Percentiles rank a stretch among this genome's conserved stretches.
These are phyloP conservation scores for Oehlia diaphana DNA, from an alignment of 192 early-diverging fungal genomes.

Conservation along the genomic window DNA sequence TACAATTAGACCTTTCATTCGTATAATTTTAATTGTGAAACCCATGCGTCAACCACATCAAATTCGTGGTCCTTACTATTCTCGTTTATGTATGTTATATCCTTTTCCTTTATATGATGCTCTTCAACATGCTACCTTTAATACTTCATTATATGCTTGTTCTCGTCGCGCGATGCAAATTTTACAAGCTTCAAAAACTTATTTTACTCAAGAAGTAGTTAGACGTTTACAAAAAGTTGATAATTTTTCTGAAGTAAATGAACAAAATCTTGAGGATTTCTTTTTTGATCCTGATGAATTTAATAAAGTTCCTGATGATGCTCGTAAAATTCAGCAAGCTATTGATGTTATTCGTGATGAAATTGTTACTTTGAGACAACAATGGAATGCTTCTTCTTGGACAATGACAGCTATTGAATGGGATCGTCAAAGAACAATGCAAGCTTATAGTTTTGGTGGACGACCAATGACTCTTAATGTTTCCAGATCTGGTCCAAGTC, in stretches of 20 bases:
- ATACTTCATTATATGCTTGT: slow-evolving; percentile 25
- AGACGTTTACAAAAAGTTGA: slow-evolving; percentile 14
- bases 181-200: slow-evolving; percentile 17
- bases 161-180: slow-evolving; percentile 34
- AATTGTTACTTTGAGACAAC: slow-evolving; percentile 22
- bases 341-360: slow-evolving; percentile 26
- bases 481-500: slow-evolving; percentile 6
- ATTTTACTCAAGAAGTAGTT: slow-evolving; percentile 26
- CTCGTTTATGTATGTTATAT: slow-evolving; percentile 21
- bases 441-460: slow-evolving; percentile 29
- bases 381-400: slow-evolving; percentile 31
- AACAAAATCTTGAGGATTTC: slow-evolving; percentile 29
- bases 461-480: slow-evolving; percentile 11
- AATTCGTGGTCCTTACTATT: slow-evolving; percentile 14
- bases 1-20: slow-evolving; percentile 27
- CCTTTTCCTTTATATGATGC: slow-evolving; percentile 29
- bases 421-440: slow-evolving; percentile 33
- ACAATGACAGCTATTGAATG: slow-evolving; percentile 31
- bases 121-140: slow-evolving; percentile 30
- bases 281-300: slow-evolving; percentile 29
- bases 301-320: slow-evolving; percentile 23
- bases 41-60: slow-evolving; percentile 32
- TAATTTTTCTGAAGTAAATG: slow-evolving; percentile 25
- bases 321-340: slow-evolving; percentile 18
- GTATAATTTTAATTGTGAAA: slow-evolving; percentile 29